Conservation (phyloP, 768 basidiomycete genomes). For the Collybia mongolica region DNA sequence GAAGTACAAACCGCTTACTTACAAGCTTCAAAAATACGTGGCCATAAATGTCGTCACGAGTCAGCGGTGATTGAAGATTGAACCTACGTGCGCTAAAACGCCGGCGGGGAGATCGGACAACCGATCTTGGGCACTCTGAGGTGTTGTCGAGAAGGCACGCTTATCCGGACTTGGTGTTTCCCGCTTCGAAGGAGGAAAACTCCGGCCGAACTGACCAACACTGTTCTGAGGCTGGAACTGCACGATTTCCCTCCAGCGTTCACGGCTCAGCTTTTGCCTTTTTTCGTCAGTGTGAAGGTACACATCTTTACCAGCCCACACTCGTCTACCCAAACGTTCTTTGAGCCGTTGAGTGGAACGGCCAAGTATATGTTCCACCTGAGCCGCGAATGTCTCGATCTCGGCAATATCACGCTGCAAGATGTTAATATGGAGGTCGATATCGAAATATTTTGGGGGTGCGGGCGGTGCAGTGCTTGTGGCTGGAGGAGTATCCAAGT, state of each 20-base stretch:
- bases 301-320: conserved; percentile 61
- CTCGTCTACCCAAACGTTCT: conserved; percentile 75
- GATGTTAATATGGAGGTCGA: conserved; percentile 55
- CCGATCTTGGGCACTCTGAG: too few relatives aligned
- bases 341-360: conserved; percentile 64
- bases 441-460: conserved; percentile 41
- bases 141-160: neutral
- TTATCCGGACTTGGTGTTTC: neutral
- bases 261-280: conserved; percentile 34
- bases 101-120: too few relatives aligned
- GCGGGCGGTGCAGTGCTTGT: conserved; percentile 14
- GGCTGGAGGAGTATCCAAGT: conserved; percentile 28
- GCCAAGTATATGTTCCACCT: conserved; percentile 39
- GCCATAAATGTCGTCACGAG: too few relatives aligned
- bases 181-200: neutral
- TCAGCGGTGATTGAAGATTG: too few relatives aligned
- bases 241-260: conserved; percentile 50
- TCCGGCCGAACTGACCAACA: conserved; percentile 6
- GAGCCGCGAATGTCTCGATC: conserved; percentile 42
- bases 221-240: conserved; percentile 36
- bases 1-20: too few relatives aligned
- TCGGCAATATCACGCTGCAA: conserved; percentile 53
- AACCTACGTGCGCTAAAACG: too few relatives aligned
- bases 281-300: conserved; percentile 38
- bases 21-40: too few relatives aligned